Evolutionary conservation across 768 basidiomycete species (phyloP).

Genomic region (Amanita pseudoporphyria): DNA sequence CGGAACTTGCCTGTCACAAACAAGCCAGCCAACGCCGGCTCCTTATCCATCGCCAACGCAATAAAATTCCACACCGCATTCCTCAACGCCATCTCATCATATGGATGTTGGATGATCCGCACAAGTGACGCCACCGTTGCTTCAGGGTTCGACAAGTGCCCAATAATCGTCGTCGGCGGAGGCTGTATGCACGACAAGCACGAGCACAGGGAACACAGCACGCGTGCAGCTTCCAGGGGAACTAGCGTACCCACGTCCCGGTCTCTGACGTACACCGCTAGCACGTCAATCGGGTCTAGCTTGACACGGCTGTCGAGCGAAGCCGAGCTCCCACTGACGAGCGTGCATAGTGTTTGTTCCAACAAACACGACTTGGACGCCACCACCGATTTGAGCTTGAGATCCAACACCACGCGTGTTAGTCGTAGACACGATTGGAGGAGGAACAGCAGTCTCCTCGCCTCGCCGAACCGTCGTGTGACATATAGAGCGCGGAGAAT

Average conservation of each 20-base stretch:
- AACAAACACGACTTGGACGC: constrained; percentile 50
- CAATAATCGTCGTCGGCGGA: constrained; percentile 63
- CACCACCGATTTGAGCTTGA: constrained; percentile 42
- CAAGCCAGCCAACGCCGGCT: constrained; percentile 75
- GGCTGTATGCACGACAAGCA: constrained; percentile 54
- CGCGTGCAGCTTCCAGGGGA: constrained; percentile 55
- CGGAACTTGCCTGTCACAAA: constrained; percentile 70
- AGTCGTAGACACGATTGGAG: constrained; percentile 60
- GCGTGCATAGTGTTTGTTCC: constrained; percentile 68
- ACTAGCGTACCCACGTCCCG: constrained; percentile 50
- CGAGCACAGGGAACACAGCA: constrained; percentile 55
- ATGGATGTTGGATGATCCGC: constrained; percentile 67
- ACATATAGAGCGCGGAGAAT: constrained; percentile 50
- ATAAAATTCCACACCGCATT: constrained; percentile 82
- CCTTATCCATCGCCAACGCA: constrained; percentile 69
- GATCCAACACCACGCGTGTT: constrained; percentile 49
- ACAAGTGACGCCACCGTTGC: constrained; percentile 58
- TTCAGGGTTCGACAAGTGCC: constrained; percentile 72
- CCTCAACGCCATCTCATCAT: constrained; percentile 64
- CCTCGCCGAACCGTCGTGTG: constrained; percentile 61
- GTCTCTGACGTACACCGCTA: constrained; percentile 59
- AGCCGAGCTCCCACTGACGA: constrained; percentile 39
- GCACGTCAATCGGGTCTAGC: constrained; percentile 65
- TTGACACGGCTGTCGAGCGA: constrained; percentile 38
- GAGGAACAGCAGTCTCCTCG: constrained; percentile 54